A percentile compares a stretch with the other conserved stretches of the same genome.
Evolutionary conservation across 345 rosid genomes (phyloP).

Genomic region (Erodium maritimum): DNA sequence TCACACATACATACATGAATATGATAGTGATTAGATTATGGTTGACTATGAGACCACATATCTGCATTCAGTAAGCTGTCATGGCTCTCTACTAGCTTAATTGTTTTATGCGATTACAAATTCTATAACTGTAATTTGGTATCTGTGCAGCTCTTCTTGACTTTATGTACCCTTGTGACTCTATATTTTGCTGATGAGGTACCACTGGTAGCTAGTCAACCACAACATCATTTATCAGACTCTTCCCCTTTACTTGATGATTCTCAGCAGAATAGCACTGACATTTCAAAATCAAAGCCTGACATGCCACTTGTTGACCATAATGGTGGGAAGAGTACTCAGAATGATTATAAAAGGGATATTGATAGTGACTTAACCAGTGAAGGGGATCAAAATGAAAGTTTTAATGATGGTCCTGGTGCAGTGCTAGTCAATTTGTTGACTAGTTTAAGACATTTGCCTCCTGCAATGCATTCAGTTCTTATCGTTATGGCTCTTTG

Average conservation of each 20-base stretch:
- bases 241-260: constrained; percentile 76
- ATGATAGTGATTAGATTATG: not conserved
- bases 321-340: constrained; percentile 25
- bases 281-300: constrained; percentile 31
- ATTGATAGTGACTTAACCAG: constrained; percentile 25
- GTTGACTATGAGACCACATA: not conserved
- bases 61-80: not conserved
- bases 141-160: constrained; percentile 65
- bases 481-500: constrained; percentile 90
- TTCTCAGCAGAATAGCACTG: constrained; percentile 32
- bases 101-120: constrained; percentile 1
- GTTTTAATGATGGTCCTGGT: constrained; percentile 67
- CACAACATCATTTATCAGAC: constrained; percentile 35
- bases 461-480: constrained; percentile 88
- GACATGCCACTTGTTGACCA: constrained; percentile 14
- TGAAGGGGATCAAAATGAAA: constrained; percentile 33
- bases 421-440: constrained; percentile 80
- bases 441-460: constrained; percentile 91
- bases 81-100: too few species aligned
- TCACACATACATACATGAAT: not conserved
- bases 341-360: constrained; percentile 26
- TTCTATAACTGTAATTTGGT: constrained; percentile 1
- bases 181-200: constrained; percentile 80
- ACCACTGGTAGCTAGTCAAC: constrained; percentile 37
- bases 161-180: constrained; percentile 71